Evolutionary conservation across 805 yeast genomes (phyloP).

Genomic region (Wickerhamomyces hampshirensis): DNA sequence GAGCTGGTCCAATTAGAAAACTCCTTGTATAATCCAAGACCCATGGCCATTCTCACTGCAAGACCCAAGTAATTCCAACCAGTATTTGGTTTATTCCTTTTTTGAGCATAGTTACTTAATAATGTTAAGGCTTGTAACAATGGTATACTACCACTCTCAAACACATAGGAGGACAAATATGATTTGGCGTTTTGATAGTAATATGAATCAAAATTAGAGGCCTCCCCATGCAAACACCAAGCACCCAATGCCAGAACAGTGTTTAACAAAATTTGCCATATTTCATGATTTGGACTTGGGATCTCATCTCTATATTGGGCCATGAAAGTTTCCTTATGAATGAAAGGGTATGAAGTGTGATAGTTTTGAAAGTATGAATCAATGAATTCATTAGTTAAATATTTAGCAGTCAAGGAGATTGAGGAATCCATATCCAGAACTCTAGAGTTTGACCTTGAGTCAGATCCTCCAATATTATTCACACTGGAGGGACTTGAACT

Average conservation of each 20-base stretch:
- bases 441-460: slow-evolving; percentile 22
- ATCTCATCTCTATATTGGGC: slow-evolving; percentile 39
- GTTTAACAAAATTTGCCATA: slow-evolving; percentile 51
- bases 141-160: slow-evolving; percentile 57
- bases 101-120: slow-evolving; percentile 57
- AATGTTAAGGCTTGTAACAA: slow-evolving; percentile 48
- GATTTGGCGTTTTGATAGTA: slow-evolving; percentile 53
- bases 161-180: slow-evolving; percentile 39
- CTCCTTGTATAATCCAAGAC: slow-evolving; percentile 58
- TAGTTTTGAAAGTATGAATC: slow-evolving; percentile 53
- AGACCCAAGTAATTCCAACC: slow-evolving; percentile 66
- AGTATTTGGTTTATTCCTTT: slow-evolving; percentile 60
- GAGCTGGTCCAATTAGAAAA: slow-evolving; percentile 36
- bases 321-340: slow-evolving; percentile 50
- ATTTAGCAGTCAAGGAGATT: slow-evolving; percentile 24
- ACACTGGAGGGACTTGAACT: slow-evolving; percentile 10
- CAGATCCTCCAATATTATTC: slow-evolving; percentile 6
- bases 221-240: slow-evolving; percentile 58
- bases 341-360: slow-evolving; percentile 58
- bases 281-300: slow-evolving; percentile 37
- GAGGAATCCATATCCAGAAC: slow-evolving; percentile 22
- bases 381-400: slow-evolving; percentile 32
- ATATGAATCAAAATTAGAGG: slow-evolving; percentile 44
- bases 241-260: slow-evolving; percentile 64
- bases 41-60: slow-evolving; percentile 62